Percentiles rank a stretch among this genome's conserved stretches.
Evolutionary conservation across 2,329 filamentous ascomycete genomes (phyloP).

Genomic region (Mariannaea sp.): DNA sequence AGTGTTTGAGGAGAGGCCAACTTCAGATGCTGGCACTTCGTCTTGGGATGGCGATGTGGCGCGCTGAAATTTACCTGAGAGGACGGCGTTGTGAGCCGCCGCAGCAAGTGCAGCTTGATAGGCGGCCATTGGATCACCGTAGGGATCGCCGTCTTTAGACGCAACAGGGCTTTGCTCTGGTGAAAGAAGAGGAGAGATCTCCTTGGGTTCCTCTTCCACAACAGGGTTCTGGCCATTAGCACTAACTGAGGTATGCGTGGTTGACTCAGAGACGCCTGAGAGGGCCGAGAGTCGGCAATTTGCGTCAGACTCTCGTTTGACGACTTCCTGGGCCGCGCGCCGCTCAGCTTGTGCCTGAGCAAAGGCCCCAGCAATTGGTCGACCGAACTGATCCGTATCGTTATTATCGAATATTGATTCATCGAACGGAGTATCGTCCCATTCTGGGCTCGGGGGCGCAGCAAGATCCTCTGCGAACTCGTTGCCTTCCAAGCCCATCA

Average conservation of each 20-base stretch:
- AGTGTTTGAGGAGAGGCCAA: slow-evolving; percentile 20
- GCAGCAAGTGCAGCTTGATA: slow-evolving; percentile 86
- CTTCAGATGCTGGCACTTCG: slow-evolving; percentile 22
- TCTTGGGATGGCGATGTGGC: slow-evolving; percentile 52
- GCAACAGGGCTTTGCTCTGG: slow-evolving; percentile 17
- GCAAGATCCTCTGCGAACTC: slow-evolving; percentile 54
- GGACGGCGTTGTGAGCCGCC: slow-evolving; percentile 76
- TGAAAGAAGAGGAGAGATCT: slow-evolving; percentile 12
- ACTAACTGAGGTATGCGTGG: slow-evolving; percentile 58
- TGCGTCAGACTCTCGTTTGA: slow-evolving; percentile 53
- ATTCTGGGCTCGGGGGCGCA: slow-evolving; percentile 41
- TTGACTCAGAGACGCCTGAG: slow-evolving; percentile 52
- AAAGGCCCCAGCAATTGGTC: slow-evolving; percentile 63
- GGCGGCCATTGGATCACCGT: slow-evolving; percentile 52
- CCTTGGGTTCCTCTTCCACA: slow-evolving; percentile 15
- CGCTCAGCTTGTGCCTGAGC: slow-evolving; percentile 56
- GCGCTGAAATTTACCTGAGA: slow-evolving; percentile 75
- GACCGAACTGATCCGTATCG: slow-evolving; percentile 65
- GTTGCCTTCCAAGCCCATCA: slow-evolving; percentile 52
- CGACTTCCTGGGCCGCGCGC: slow-evolving; percentile 39
- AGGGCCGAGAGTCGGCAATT: slow-evolving; percentile 52
- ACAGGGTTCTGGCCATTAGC: slow-evolving; percentile 29
- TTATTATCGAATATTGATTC: slow-evolving; percentile 75
- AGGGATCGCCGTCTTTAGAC: slow-evolving; percentile 15
- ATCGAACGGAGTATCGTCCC: slow-evolving; percentile 65